Base-by-base conservation (phyloP, 805 yeast genomes). In the Yueomyces sp. region DNA sequence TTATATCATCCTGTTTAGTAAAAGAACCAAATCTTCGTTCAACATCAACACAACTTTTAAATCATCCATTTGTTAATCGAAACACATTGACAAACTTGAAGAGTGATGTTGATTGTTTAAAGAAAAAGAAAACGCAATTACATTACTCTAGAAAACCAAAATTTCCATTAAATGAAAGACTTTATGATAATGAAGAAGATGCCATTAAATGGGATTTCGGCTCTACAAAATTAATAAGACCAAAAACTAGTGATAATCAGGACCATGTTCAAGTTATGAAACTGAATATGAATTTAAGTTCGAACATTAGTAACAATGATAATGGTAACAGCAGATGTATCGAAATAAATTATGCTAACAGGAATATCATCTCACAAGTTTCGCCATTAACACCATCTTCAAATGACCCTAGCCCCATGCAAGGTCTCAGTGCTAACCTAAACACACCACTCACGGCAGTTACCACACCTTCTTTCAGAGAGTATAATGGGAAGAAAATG, bases 21-120 rank as follows among this genome's bases (percentile, higher is more conserved):
- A 85, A 81, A 58, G 75, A 77, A 47, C 92, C 94, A 1, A 48
- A 48, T 2, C 56, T 66, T 45, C 70, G 97, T 49, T 87, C 90
- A 0, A 60, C 74, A 19, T 84, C 90, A 0, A 47, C 57, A 0
- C 63, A 65, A 11, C 65, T 92, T 40, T 63, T 84, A 45, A 70
- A 69, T 39, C 72, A 70, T 41, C 67, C 68, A 41, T 81, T 80
- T 53, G 62, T 82, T 26, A 67, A 64, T 40, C 55, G 57, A 38
- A 52, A 59, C 37, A 62, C 68, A 40, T 49, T 60, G 8, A 56
- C 55, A 30, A 52, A 71, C 48, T 63, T 76, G 39, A 55, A 63
- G 42, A 60, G 59, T 34, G 75, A 69, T 51, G 62, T 69, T 36
- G 52, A 55, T 26, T 61, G 65, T 60, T 52, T 64, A 45, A 54